These are phyloP conservation scores for Lactarius trivialis DNA, from an alignment of 768 basidiomycete species.

Conservation along the genomic window DNA sequence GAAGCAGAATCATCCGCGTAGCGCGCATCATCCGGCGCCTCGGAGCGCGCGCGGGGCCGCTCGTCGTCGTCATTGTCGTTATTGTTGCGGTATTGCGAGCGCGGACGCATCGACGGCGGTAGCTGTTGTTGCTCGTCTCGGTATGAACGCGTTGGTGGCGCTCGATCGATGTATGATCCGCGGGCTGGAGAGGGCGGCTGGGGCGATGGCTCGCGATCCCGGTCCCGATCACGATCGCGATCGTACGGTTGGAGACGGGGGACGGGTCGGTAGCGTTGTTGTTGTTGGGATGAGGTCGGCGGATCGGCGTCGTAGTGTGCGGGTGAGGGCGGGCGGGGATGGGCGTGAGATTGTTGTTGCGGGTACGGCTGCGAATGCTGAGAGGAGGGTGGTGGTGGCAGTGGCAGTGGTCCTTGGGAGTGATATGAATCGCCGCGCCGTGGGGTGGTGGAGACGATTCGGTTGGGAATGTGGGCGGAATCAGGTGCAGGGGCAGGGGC, in stretches of 20 bases:
- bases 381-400: not conserved
- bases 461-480: too few relatives aligned
- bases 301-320: not conserved
- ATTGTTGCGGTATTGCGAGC: not conserved
- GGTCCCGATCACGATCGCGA: not conserved
- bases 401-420: constrained; percentile 7
- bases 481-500: too few relatives aligned
- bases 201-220: not conserved
- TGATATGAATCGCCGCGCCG: not conserved
- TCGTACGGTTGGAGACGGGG: not conserved
- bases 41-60: not conserved
- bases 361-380: not conserved
- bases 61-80: not conserved
- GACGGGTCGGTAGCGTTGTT: not conserved
- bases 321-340: not conserved
- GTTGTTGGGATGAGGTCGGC: not conserved
- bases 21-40: not conserved
- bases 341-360: not conserved
- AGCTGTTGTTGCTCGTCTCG: too few relatives aligned
- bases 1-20: not conserved
- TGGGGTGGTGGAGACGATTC: too few relatives aligned
- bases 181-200: not conserved
- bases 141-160: not conserved
- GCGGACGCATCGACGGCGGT: not conserved
- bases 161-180: not conserved